phyloP scores from a whole-genome alignment of 257 asterid species.

The Henckelia pumila region DNA sequence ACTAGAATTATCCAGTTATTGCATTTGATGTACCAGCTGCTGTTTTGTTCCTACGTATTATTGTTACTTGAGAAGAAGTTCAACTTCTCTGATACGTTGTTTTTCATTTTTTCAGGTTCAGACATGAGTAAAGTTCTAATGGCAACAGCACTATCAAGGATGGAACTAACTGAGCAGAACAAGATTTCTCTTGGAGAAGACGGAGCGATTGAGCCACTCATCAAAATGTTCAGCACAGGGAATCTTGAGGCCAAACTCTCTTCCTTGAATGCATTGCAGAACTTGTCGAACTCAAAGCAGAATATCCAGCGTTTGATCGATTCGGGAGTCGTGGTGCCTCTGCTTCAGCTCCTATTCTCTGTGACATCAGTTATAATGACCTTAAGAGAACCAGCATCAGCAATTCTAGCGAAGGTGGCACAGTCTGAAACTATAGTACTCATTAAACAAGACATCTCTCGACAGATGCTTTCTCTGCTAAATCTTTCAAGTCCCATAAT shows the following conservation, averaged over 20 bases:
- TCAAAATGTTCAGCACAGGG: constrained; percentile 69
- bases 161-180: constrained; percentile 69
- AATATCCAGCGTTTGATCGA: constrained; percentile 55
- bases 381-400: constrained; percentile 87
- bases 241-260: constrained; percentile 79
- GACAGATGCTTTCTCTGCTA: constrained; percentile 87
- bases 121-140: constrained; percentile 82
- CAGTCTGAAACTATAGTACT: constrained; percentile 53
- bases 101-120: constrained; percentile 52
- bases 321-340: constrained; percentile 48
- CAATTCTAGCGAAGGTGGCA: constrained; percentile 83
- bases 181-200: constrained; percentile 61
- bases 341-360: constrained; percentile 88
- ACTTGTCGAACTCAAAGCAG: constrained; percentile 46
- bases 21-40: neutral
- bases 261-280: constrained; percentile 61
- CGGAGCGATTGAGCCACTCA: constrained; percentile 70
- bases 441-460: constrained; percentile 60
- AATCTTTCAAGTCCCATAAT: constrained; percentile 69
- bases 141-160: constrained; percentile 82
- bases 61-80: neutral
- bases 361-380: constrained; percentile 86
- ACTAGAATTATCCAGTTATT: too few relatives aligned
- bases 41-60: neutral
- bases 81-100: neutral